phyloP scores from a whole-genome alignment of 129 eudicot genomes.

The Ambrosia trifida region DNA sequence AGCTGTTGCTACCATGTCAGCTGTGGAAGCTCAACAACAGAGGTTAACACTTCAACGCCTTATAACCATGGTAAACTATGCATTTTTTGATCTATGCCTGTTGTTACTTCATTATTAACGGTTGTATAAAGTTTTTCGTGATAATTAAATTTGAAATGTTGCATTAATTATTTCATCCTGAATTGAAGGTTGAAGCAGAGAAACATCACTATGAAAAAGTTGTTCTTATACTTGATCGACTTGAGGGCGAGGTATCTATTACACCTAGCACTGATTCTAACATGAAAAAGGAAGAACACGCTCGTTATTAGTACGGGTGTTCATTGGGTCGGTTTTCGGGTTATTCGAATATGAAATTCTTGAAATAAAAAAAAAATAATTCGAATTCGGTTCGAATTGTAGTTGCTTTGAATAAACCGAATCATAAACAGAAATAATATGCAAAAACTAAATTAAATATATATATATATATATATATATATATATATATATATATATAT shows the following conservation, averaged over 20 bases:
- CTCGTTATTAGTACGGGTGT: background rate
- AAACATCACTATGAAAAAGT: constrained; percentile 72
- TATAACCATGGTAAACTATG: constrained; percentile 62
- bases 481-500: too few relatives aligned
- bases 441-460: too few relatives aligned
- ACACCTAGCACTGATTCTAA: constrained; percentile 6
- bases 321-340: too few relatives aligned
- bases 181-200: constrained; percentile 85
- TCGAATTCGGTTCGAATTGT: too few relatives aligned
- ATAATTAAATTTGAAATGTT: constrained; percentile 11
- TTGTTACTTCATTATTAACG: background rate
- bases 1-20: constrained; percentile 90
- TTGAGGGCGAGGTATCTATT: constrained; percentile 70
- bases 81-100: background rate
- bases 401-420: too few relatives aligned
- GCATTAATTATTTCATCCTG: constrained; percentile 4
- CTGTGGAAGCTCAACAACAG: constrained; percentile 94
- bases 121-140: background rate
- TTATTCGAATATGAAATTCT: too few relatives aligned
- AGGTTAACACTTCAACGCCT: constrained; percentile 86
- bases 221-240: constrained; percentile 73
- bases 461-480: too few relatives aligned
- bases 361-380: too few relatives aligned
- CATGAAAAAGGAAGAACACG: constrained; percentile 3
- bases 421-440: too few relatives aligned